phyloP scores from a whole-genome alignment of 2,329 filamentous ascomycete genomes.

The Diplodia mutila region DNA sequence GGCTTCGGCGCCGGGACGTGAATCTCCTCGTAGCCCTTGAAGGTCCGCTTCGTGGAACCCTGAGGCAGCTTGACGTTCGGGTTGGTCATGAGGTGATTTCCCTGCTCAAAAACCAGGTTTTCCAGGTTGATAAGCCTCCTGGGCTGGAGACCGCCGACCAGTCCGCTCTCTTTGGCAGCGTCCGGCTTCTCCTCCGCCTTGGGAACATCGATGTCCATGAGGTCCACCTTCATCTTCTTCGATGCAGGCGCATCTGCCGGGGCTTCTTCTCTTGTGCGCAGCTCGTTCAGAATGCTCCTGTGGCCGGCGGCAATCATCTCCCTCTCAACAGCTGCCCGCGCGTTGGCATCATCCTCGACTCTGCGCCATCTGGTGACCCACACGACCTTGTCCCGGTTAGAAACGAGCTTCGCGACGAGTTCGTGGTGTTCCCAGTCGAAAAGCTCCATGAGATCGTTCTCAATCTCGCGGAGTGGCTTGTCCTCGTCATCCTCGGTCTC shows the following conservation, averaged over 20 bases:
- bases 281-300: slow-evolving; percentile 83
- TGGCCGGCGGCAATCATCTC: slow-evolving; percentile 92
- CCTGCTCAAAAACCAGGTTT: slow-evolving; percentile 95
- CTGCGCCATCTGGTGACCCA: slow-evolving; percentile 90
- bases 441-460: slow-evolving; percentile 97
- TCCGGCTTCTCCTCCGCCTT: slow-evolving; percentile 58
- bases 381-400: slow-evolving; percentile 90
- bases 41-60: slow-evolving; percentile 90
- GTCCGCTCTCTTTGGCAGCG: slow-evolving; percentile 47
- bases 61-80: slow-evolving; percentile 91
- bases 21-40: slow-evolving; percentile 98
- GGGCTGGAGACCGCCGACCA: slow-evolving; percentile 84
- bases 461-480: slow-evolving; percentile 85
- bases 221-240: slow-evolving; percentile 79
- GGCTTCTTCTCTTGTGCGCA: slow-evolving; percentile 71
- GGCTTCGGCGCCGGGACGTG: slow-evolving; percentile 94
- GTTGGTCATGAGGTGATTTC: slow-evolving; percentile 99
- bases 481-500: slow-evolving; percentile 77
- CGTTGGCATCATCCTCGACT: slow-evolving; percentile 75
- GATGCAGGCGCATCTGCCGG: slow-evolving; percentile 62
- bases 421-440: slow-evolving; percentile 98
- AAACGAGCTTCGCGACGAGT: slow-evolving; percentile 85
- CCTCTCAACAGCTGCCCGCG: slow-evolving; percentile 76
- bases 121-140: slow-evolving; percentile 89
- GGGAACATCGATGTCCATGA: slow-evolving; percentile 86